Evolutionary conservation across 305 asterid genomes (phyloP), one percentile per base, ranked within the genome.

Genomic region (Fraxinus baroniana): DNA sequence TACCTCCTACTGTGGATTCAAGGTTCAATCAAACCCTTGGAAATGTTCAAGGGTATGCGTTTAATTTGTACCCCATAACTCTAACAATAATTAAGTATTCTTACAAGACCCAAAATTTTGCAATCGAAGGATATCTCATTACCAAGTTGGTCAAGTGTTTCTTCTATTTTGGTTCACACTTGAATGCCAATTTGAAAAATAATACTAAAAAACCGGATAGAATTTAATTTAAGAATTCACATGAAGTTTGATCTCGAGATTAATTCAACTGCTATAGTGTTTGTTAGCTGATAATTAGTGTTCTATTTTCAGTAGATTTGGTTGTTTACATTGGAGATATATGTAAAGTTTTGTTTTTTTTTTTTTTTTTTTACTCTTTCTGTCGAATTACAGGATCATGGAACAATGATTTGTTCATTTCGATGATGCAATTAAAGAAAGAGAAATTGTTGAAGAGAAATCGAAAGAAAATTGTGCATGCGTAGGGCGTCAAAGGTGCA

Each of bases 21-120:
- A 90, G 99, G 91, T 93, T 95, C 92, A 93, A 91, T 80, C 97
- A 93, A 84, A 95, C 98, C 78, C 97, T 95, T 62, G 86, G 94
- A 82, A 94, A 94, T 90, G 97, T 94, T 84, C 99, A 94, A 83
- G 99, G 99, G 98, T 90, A 1, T 30, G 79, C 81, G 18, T 32
- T 37, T 84, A 18, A 44, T 0, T 79, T 76, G 46, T 74, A 22
- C 55, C 57, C 18, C 62, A 33, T 62, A 83, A 88, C 86, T 88
- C 89, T 81, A 77, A 66, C 35, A 4, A 9, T 52, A 32, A 32
- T 84, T 74, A 28, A 24, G 32, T 72, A 7, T 79, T 66, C 46
- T 39, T 9, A 39, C 46, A 39, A 39, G 44, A 26, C 80, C 83
- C 82, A 1, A 3, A 18, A 57, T 80, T 85, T 77, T 41, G 3